A percentile compares a stretch with the other conserved stretches of the same genome.
Conservation (phyloP, 768 basidiomycete genomes). For the Tylopilus rubrobrunneus region DNA sequence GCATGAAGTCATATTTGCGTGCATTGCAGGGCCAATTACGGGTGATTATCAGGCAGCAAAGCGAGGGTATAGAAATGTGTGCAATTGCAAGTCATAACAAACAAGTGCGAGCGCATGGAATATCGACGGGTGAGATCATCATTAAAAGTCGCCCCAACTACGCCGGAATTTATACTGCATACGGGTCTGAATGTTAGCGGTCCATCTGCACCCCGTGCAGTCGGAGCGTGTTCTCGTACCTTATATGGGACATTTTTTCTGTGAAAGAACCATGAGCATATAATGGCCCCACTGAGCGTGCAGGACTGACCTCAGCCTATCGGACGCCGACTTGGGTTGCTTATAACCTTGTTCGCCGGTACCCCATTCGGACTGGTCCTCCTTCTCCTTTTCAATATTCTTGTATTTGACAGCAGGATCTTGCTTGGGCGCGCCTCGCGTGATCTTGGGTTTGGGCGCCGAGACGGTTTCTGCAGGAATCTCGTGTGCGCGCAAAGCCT, state of each 20-base stretch:
- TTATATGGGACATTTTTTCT: slow-evolving; percentile 87
- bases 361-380: slow-evolving; percentile 65
- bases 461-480: slow-evolving; percentile 18
- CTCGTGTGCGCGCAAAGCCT: slow-evolving; percentile 55
- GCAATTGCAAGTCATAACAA: slow-evolving; percentile 12
- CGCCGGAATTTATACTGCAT: slow-evolving; percentile 89
- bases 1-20: too few species aligned
- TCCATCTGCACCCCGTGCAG: slow-evolving; percentile 22
- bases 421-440: slow-evolving; percentile 56
- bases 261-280: slow-evolving; percentile 6
- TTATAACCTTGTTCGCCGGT: slow-evolving; percentile 67
- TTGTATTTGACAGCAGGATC: slow-evolving; percentile 64
- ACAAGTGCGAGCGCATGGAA: slow-evolving; percentile 1
- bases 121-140: slow-evolving; percentile 5
- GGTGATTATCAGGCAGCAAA: background rate
- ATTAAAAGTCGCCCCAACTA: slow-evolving; percentile 83
- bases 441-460: slow-evolving; percentile 46
- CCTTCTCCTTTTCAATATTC: slow-evolving; percentile 49
- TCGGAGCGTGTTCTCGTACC: slow-evolving; percentile 41
- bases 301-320: slow-evolving; percentile 62
- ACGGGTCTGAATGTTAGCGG: slow-evolving; percentile 51
- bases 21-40: too few species aligned
- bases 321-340: slow-evolving; percentile 65
- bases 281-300: background rate
- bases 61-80: slow-evolving; percentile 26